These are phyloP conservation scores for Discostella stelligera DNA, from an alignment of 352 stramenopile genomes.

Conservation along the genomic window DNA sequence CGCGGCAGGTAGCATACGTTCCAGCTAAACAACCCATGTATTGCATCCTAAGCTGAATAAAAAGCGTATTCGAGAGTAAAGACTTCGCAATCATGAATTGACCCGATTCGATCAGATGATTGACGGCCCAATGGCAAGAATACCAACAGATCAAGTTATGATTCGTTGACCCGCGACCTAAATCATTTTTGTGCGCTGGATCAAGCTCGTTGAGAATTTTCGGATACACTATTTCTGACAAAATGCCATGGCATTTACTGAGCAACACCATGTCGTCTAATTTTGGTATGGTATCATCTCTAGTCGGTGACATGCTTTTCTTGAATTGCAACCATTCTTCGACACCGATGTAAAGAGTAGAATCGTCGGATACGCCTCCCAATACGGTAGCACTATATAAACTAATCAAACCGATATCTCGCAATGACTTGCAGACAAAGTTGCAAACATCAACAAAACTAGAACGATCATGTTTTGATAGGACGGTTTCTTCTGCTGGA, in stretches of 20 bases:
- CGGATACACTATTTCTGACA: constrained; percentile 19
- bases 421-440: constrained; percentile 40
- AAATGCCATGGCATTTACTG: constrained; percentile 37
- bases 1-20: constrained; percentile 27
- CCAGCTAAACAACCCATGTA: constrained; percentile 23
- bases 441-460: constrained; percentile 41
- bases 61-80: constrained; percentile 23
- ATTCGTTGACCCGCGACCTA: neutral
- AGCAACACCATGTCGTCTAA: constrained; percentile 15
- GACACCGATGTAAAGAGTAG: constrained; percentile 39
- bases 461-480: neutral
- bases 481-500: constrained; percentile 4
- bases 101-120: constrained; percentile 29
- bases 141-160: constrained; percentile 36
- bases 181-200: neutral
- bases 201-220: constrained; percentile 24
- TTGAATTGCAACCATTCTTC: constrained; percentile 12
- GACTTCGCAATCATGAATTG: constrained; percentile 25
- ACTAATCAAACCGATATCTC: constrained; percentile 26
- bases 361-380: neutral
- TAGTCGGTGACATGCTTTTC: constrained; percentile 13
- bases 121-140: constrained; percentile 26
- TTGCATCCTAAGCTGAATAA: constrained; percentile 30
- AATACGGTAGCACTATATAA: constrained; percentile 41
- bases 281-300: constrained; percentile 11